Percentiles rank a stretch among this genome's conserved stretches.
These are phyloP conservation scores for Oryza officinalis DNA, from an alignment of 176 grass and related monocot genomes.

Conservation along the genomic window DNA sequence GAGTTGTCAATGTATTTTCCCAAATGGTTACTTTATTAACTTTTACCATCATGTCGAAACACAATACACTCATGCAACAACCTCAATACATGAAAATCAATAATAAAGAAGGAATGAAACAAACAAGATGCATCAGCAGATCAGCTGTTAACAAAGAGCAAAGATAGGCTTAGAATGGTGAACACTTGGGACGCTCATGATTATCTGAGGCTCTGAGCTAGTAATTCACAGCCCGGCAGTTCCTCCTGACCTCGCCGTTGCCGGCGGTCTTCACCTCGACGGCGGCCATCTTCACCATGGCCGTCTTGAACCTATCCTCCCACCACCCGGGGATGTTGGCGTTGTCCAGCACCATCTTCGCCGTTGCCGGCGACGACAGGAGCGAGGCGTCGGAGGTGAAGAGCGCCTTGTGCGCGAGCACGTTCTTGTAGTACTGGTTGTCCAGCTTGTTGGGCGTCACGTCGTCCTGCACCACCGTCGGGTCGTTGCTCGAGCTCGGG, in stretches of 20 bases:
- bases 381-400: slow-evolving; percentile 52
- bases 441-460: slow-evolving; percentile 32
- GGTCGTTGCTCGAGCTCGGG: slow-evolving; percentile 13
- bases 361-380: slow-evolving; percentile 15
- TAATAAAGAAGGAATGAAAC: neutral
- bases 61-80: too few species aligned
- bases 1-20: too few species aligned
- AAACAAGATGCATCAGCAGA: neutral
- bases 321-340: slow-evolving; percentile 25
- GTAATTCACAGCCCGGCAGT: slow-evolving; percentile 37
- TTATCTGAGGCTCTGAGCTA: too few species aligned
- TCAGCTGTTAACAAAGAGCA: neutral
- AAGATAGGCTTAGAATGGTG: neutral
- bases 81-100: too few species aligned
- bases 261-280: slow-evolving; percentile 19
- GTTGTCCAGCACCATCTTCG: slow-evolving; percentile 16
- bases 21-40: too few species aligned
- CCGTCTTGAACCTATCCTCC: slow-evolving; percentile 24
- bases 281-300: slow-evolving; percentile 55
- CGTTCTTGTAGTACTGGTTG: slow-evolving; percentile 56
- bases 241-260: slow-evolving; percentile 27
- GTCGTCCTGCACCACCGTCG: slow-evolving; percentile 42
- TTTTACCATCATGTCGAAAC: too few species aligned
- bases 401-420: slow-evolving; percentile 31
- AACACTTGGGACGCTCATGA: too few species aligned